These are phyloP conservation scores for Knoxdaviesia capensis DNA, from an alignment of 2,329 filamentous ascomycete species.

Conservation along the genomic window DNA sequence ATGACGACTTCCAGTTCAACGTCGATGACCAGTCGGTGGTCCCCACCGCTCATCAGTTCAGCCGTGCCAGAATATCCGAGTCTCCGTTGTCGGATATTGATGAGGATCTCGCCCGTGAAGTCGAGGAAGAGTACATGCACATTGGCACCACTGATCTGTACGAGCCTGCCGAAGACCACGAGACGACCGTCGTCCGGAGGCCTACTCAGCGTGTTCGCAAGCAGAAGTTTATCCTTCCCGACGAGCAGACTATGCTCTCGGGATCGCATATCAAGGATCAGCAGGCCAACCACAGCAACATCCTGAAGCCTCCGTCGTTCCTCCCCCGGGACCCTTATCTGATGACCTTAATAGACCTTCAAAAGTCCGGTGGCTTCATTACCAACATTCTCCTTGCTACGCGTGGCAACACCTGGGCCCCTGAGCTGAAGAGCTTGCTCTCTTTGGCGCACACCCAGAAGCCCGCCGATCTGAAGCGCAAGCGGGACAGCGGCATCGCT, in stretches of 20 bases:
- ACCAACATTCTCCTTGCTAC: conserved; percentile 70
- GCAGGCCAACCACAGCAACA: conserved; percentile 69
- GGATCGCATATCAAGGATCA: conserved; percentile 66
- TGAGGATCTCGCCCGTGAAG: conserved; percentile 36
- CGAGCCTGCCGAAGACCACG: conserved; percentile 36
- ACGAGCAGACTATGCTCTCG: conserved; percentile 59
- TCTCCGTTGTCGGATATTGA: conserved; percentile 52
- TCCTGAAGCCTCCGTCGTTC: conserved; percentile 65
- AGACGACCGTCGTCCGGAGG: conserved; percentile 40
- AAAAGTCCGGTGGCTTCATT: conserved; percentile 78
- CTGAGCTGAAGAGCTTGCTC: conserved; percentile 81
- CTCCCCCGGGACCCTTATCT: conserved; percentile 74
- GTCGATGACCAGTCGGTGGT: conserved; percentile 38
- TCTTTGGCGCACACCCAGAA: conserved; percentile 64
- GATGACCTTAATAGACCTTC: conserved; percentile 75
- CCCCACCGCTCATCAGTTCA: conserved; percentile 22
- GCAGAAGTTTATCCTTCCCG: conserved; percentile 65
- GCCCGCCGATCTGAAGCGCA: conserved; percentile 71
- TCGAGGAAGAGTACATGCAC: conserved; percentile 35
- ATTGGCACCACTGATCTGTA: conserved; percentile 35
- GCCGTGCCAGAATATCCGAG: conserved; percentile 43
- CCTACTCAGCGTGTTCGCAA: conserved; percentile 53
- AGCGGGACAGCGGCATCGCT: conserved; percentile 73
- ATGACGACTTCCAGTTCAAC: conserved; percentile 44
- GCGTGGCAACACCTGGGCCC: conserved; percentile 64